Percentiles rank a stretch among this genome's conserved stretches.
Evolutionary conservation across 1,284 basidiomycete species (phyloP).

Genomic region (Heterobasidion occidentale): DNA sequence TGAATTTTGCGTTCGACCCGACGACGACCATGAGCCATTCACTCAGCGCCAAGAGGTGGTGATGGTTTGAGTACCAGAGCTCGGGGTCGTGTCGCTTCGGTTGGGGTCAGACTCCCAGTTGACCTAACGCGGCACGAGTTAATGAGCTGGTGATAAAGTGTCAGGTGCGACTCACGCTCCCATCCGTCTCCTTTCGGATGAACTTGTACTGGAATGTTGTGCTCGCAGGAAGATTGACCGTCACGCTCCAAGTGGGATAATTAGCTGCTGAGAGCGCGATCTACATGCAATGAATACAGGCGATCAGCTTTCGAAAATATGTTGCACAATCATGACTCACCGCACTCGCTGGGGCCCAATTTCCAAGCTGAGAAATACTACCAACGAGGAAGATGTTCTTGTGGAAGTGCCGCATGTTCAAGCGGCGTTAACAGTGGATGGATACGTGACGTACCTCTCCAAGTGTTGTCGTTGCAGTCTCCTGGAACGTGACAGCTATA

Average conservation of each 20-base stretch:
- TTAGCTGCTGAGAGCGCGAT: constrained; percentile 42
- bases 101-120: neutral
- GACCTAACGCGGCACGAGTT: neutral
- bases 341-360: constrained; percentile 38
- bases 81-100: neutral
- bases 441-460: constrained; percentile 39
- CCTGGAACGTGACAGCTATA: constrained; percentile 40
- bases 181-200: constrained; percentile 46
- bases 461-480: constrained; percentile 45
- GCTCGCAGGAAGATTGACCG: constrained; percentile 37
- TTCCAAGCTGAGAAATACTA: constrained; percentile 44
- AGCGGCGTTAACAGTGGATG: neutral
- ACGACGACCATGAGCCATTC: neutral
- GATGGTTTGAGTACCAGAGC: neutral
- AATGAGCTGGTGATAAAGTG: neutral
- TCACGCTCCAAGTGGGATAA: constrained; percentile 52
- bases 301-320: neutral
- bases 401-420: neutral
- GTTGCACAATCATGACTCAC: constrained; percentile 24
- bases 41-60: neutral
- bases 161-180: constrained; percentile 31
- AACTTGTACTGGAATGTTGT: constrained; percentile 55
- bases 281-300: constrained; percentile 19
- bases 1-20: too few relatives aligned
- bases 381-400: constrained; percentile 56